Percentiles rank a stretch among this genome's conserved stretches.
Conservation (phyloP, 2,329 filamentous ascomycete species). For the Ceratocystis lukuohia region DNA sequence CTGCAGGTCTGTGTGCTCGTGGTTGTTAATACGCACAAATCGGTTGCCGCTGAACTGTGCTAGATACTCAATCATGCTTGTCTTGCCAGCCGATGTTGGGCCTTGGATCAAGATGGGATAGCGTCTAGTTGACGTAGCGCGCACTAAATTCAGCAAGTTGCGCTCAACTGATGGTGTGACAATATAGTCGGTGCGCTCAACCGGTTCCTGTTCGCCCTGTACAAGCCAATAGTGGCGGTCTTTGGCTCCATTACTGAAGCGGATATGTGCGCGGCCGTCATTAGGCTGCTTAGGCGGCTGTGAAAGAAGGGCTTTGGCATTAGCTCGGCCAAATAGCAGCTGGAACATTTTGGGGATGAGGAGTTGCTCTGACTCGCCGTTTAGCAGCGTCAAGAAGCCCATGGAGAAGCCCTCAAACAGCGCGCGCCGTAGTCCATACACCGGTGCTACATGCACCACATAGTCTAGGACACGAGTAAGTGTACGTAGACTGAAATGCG, state of each 20-base stretch:
- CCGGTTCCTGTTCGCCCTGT: slow-evolving; percentile 51
- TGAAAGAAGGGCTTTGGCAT: slow-evolving; percentile 57
- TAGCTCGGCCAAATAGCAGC: slow-evolving; percentile 57
- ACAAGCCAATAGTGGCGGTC: slow-evolving; percentile 80
- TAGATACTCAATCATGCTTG: slow-evolving; percentile 97
- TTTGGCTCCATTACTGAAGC: slow-evolving; percentile 52
- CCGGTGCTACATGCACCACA: slow-evolving; percentile 67
- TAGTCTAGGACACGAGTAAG: slow-evolving; percentile 83
- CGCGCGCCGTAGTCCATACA: slow-evolving; percentile 73
- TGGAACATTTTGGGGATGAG: slow-evolving; percentile 69
- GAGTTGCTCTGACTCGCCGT: slow-evolving; percentile 65
- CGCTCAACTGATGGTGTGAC: slow-evolving; percentile 90
- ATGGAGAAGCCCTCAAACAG: slow-evolving; percentile 94
- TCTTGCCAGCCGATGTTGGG: slow-evolving; percentile 94
- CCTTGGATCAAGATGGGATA: slow-evolving; percentile 95
- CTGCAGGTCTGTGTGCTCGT: slow-evolving; percentile 95
- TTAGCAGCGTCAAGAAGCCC: slow-evolving; percentile 87
- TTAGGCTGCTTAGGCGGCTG: slow-evolving; percentile 64
- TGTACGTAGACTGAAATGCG: slow-evolving; percentile 92
- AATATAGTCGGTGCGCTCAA: slow-evolving; percentile 81
- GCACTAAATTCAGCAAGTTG: slow-evolving; percentile 86
- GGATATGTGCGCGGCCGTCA: slow-evolving; percentile 66
- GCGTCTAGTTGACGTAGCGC: slow-evolving; percentile 78
- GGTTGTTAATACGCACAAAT: slow-evolving; percentile 98
- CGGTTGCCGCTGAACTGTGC: slow-evolving; percentile 94